phyloP scores from a whole-genome alignment of 192 early-diverging fungal species.

The Coemansia sp. region DNA sequence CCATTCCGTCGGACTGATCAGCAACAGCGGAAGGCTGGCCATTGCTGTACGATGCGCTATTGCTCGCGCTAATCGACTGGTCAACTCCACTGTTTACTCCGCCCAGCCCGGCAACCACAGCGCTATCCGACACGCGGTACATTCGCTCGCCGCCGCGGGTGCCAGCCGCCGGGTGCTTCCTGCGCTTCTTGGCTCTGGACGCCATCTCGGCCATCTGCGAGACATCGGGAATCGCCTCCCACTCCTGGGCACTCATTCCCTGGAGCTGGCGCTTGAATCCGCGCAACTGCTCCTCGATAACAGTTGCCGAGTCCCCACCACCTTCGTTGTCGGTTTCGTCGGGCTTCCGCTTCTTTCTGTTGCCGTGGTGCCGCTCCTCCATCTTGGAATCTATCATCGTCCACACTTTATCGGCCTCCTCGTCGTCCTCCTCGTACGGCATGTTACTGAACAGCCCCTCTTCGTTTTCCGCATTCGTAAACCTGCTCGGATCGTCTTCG shows the following conservation, averaged over 20 bases:
- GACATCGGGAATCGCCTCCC: conserved; percentile 69
- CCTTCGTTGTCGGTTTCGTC: conserved; percentile 49
- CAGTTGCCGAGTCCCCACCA: conserved; percentile 66
- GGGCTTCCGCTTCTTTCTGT: conserved; percentile 66
- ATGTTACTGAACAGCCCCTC: conserved; percentile 81
- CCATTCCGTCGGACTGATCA: conserved; percentile 12
- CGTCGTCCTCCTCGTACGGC: conserved; percentile 95
- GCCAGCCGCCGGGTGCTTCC: conserved; percentile 44
- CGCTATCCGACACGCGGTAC: conserved; percentile 63
- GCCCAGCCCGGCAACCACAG: conserved; percentile 47
- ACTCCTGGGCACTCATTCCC: conserved; percentile 79
- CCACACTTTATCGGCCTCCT: conserved; percentile 95
- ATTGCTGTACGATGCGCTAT: conserved; percentile 16
- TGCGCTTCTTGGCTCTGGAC: conserved; percentile 66
- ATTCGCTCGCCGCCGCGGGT: conserved; percentile 35
- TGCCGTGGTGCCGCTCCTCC: conserved; percentile 69
- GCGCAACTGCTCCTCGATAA: conserved; percentile 86
- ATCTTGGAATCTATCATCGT: conserved; percentile 85
- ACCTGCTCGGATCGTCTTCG: conserved; percentile 30
- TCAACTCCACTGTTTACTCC: conserved; percentile 1
- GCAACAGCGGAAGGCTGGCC: background rate
- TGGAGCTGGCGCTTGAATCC: conserved; percentile 86
- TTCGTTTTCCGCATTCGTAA: conserved; percentile 93
- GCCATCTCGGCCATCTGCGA: conserved; percentile 70
- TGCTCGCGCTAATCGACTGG: conserved; percentile 48